A percentile compares a stretch with the other conserved stretches of the same genome.
These are phyloP conservation scores for Botrytis cinerea DNA, from an alignment of 2,329 filamentous ascomycete genomes.

Conservation along the genomic window DNA sequence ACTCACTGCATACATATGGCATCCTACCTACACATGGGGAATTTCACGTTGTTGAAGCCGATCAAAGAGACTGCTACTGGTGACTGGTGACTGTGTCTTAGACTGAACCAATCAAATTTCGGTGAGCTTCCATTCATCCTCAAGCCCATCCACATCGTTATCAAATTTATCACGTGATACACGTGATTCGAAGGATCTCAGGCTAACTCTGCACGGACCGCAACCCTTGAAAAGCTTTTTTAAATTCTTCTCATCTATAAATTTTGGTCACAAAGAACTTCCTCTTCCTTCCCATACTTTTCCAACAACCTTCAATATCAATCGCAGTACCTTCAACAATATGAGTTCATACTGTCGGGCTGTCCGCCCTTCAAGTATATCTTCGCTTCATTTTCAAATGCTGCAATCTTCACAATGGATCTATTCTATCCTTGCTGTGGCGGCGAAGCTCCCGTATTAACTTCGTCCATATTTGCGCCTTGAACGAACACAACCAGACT, in stretches of 20 bases:
- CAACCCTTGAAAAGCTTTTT: background rate
- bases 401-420: background rate
- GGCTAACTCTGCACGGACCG: slow-evolving; percentile 3
- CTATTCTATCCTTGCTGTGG: background rate
- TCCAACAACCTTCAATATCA: background rate
- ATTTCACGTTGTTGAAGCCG: background rate
- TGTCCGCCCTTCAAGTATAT: background rate
- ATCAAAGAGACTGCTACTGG: background rate
- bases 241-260: slow-evolving; percentile 1
- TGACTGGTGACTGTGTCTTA: no score
- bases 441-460: background rate
- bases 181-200: background rate
- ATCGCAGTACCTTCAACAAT: background rate
- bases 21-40: background rate
- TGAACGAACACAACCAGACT: background rate
- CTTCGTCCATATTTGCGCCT: background rate
- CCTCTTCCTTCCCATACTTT: background rate
- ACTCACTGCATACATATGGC: background rate
- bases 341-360: background rate
- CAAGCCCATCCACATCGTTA: no score
- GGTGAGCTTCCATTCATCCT: background rate
- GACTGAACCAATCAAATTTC: background rate
- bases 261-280: background rate
- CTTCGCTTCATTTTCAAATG: background rate
- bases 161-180: background rate